Conservation (phyloP, 192 early-diverging fungal species). For the Coemansia sp. region DNA sequence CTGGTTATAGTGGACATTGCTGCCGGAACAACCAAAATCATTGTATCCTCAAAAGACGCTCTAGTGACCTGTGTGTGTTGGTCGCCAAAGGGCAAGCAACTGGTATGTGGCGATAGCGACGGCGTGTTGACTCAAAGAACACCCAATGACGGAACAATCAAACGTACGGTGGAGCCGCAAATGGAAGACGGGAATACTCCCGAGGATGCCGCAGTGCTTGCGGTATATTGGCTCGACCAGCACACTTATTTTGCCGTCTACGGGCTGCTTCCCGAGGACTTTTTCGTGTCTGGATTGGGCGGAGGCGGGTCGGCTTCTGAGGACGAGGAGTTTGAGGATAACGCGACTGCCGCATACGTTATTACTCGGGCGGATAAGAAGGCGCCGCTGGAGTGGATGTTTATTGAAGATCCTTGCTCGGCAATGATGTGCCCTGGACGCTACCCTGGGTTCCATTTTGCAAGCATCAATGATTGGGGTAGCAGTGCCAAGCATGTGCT, state of each 20-base stretch:
- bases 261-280: slow-evolving; percentile 36
- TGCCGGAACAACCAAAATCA: slow-evolving; percentile 16
- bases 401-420: slow-evolving; percentile 59
- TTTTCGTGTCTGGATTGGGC: slow-evolving; percentile 18
- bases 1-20: slow-evolving; percentile 47
- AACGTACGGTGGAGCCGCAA: slow-evolving; percentile 57
- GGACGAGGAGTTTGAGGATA: slow-evolving; percentile 36
- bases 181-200: slow-evolving; percentile 22
- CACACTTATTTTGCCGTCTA: slow-evolving; percentile 69
- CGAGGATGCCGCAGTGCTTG: slow-evolving; percentile 54
- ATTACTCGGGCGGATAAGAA: slow-evolving; percentile 56
- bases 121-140: slow-evolving; percentile 64
- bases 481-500: slow-evolving; percentile 34
- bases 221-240: slow-evolving; percentile 76
- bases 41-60: slow-evolving; percentile 24
- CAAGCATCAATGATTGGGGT: slow-evolving; percentile 59
- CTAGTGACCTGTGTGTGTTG: slow-evolving; percentile 65
- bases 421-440: slow-evolving; percentile 54
- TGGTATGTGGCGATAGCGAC: slow-evolving; percentile 66
- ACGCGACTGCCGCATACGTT: slow-evolving; percentile 56
- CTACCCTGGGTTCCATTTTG: slow-evolving; percentile 59
- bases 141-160: slow-evolving; percentile 58
- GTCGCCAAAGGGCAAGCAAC: slow-evolving; percentile 89
- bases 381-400: slow-evolving; percentile 51
- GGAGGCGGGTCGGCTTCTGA: slow-evolving; percentile 28